Evolutionary conservation across 306 rosid genomes (phyloP).

Genomic region (Pachyrhizus erosus): DNA sequence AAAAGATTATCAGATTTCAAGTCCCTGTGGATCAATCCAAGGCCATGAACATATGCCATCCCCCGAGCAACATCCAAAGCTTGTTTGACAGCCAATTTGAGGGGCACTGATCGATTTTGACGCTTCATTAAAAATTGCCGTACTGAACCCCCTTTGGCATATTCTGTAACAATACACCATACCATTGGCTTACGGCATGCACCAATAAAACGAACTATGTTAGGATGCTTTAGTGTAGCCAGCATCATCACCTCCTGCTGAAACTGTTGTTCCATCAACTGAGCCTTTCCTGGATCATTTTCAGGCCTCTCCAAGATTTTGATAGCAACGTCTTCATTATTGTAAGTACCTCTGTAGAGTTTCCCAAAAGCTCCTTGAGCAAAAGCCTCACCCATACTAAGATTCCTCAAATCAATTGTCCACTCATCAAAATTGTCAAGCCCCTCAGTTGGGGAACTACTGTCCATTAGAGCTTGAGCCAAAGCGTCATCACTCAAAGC

Average conservation of each 20-base stretch:
- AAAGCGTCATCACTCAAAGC: conserved; percentile 94
- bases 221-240: conserved; percentile 89
- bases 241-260: conserved; percentile 99
- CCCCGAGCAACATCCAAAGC: conserved; percentile 98
- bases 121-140: conserved; percentile 86
- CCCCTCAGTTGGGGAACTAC: conserved; percentile 75
- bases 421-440: conserved; percentile 88
- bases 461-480: conserved; percentile 92
- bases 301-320: conserved; percentile 98
- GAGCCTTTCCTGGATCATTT: conserved; percentile 84
- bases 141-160: conserved; percentile 98
- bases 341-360: conserved; percentile 93
- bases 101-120: conserved; percentile 85
- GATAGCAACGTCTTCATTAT: conserved; percentile 93
- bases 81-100: conserved; percentile 94
- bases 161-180: conserved; percentile 98
- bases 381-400: conserved; percentile 95
- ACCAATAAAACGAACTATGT: conserved; percentile 95
- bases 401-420: conserved; percentile 89
- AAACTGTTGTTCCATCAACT: conserved; percentile 94
- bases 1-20: conserved; percentile 94
- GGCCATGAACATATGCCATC: conserved; percentile 92
- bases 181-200: conserved; percentile 96
- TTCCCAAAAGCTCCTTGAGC: conserved; percentile 99
- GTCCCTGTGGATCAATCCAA: conserved; percentile 92